Base-by-base conservation (phyloP, 768 basidiomycete genomes). In the Hygrophoropsis aurantiaca region DNA sequence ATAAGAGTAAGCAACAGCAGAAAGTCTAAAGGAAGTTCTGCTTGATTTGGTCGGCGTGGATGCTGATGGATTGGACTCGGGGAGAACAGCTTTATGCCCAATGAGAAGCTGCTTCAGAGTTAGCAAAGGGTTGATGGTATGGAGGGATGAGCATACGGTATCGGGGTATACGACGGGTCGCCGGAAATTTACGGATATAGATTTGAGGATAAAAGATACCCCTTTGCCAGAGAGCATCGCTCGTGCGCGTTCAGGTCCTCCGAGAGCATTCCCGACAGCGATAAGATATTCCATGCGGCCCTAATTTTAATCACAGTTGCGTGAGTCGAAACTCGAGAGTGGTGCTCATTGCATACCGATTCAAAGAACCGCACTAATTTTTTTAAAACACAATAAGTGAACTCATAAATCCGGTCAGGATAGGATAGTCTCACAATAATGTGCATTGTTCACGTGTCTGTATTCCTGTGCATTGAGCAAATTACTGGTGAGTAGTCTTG, bases 361-460 rank as follows among this genome's bases (percentile, higher is more conserved):
- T 89, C 84, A 49, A 88, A 75, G 59, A 81, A 89, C 10, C 83
- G 77, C 11, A 81, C 85, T 87, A 44, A 34, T 36, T n/a, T n/a
- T 19, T 32, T 32, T 30, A 25, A 37, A 50, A 44, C 13, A 30
- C 27, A 13, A n/a, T n/a, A n/a, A 30, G 24, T 42, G 11, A 23
- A 46, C 30, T 20, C n/a, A n/a, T n/a, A n/a, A n/a, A n/a, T n/a
- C n/a, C n/a, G n/a, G n/a, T n/a, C n/a, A 25, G 40, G 44, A 30
- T 30, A 10, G 49, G 23, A 21, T 16, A 7, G 4, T 53, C 64
- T 60, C 55, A 88, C 87, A 66, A 58, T 90, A 89, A 48, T 79
- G 80, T 13, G 80, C 84, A 52, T 90, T 90, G 54, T 89, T 89
- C 19, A 89, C 86, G 55, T 90, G 87, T 59, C 87, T 90, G 42